Conservation (phyloP, 768 basidiomycete genomes). For the Podaxis sp. region DNA sequence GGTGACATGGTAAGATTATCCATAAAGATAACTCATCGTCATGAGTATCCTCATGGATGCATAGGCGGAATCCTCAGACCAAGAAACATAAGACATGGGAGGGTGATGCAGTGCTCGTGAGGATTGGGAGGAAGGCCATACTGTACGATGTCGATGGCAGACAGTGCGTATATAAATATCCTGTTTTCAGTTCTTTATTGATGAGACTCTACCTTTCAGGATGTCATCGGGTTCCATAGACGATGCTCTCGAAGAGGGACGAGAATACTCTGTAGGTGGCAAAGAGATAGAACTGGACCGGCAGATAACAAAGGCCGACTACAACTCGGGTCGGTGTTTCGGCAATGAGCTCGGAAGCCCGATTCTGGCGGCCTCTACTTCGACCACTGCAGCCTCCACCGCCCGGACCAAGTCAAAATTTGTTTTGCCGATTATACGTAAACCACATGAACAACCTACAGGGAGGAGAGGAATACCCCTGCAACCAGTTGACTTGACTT, state of each 20-base stretch:
- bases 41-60: neutral
- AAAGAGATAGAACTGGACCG: constrained; percentile 71
- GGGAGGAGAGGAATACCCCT: constrained; percentile 8
- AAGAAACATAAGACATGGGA: constrained; percentile 94
- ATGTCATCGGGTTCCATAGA: constrained; percentile 51
- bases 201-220: constrained; percentile 27
- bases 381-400: constrained; percentile 20
- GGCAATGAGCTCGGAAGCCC: constrained; percentile 24
- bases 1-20: constrained; percentile 63
- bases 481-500: constrained; percentile 5
- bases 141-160: constrained; percentile 66
- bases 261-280: constrained; percentile 37
- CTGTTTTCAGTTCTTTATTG: neutral
- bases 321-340: constrained; percentile 65
- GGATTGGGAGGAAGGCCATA: constrained; percentile 39
- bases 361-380: constrained; percentile 5
- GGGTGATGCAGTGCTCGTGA: constrained; percentile 68
- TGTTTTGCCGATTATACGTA: constrained; percentile 20
- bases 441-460: neutral
- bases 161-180: constrained; percentile 40
- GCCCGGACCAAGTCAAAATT: constrained; percentile 25
- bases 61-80: constrained; percentile 64
- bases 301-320: constrained; percentile 51
- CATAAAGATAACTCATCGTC: neutral
- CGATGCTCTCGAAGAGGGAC: constrained; percentile 37